These are phyloP conservation scores for Parathielavia hyrcaniae DNA, from an alignment of 495 filamentous ascomycete genomes.

Conservation along the genomic window DNA sequence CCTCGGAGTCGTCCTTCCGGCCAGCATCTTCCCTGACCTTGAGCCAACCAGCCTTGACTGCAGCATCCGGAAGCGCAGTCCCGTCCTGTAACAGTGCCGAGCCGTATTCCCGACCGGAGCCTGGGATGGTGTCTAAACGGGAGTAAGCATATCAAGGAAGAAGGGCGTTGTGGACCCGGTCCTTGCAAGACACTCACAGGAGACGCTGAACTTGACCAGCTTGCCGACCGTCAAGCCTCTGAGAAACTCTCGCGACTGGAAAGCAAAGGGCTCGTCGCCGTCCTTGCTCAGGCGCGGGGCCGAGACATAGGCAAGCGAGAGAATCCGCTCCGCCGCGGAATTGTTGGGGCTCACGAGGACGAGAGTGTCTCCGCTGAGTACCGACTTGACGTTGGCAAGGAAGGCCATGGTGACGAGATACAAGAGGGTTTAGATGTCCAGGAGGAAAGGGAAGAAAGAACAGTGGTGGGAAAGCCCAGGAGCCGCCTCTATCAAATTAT, in stretches of 20 bases:
- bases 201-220: conserved; percentile 70
- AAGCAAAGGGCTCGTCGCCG: conserved; percentile 85
- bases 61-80: conserved; percentile 67
- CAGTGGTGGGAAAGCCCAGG: background rate
- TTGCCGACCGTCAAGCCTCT: conserved; percentile 80
- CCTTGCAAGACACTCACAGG: conserved; percentile 35
- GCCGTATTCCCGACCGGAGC: conserved; percentile 83
- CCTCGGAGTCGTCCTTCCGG: conserved; percentile 74
- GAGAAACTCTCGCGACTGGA: conserved; percentile 88
- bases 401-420: conserved; percentile 32
- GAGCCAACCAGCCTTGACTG: conserved; percentile 79
- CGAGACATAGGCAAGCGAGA: conserved; percentile 86
- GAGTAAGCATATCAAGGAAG: background rate
- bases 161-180: too few relatives aligned
- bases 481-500: background rate
- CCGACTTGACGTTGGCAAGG: conserved; percentile 81
- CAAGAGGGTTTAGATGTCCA: background rate
- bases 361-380: conserved; percentile 86
- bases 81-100: conserved; percentile 65
- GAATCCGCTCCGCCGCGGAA: conserved; percentile 69
- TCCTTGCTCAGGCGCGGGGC: conserved; percentile 81
- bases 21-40: conserved; percentile 90
- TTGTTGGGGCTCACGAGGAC: conserved; percentile 67
- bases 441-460: background rate
- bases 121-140: conserved; percentile 61